Evolutionary conservation across 2,329 filamentous ascomycete genomes (phyloP).

Genomic region (Pseudonectria buxi): DNA sequence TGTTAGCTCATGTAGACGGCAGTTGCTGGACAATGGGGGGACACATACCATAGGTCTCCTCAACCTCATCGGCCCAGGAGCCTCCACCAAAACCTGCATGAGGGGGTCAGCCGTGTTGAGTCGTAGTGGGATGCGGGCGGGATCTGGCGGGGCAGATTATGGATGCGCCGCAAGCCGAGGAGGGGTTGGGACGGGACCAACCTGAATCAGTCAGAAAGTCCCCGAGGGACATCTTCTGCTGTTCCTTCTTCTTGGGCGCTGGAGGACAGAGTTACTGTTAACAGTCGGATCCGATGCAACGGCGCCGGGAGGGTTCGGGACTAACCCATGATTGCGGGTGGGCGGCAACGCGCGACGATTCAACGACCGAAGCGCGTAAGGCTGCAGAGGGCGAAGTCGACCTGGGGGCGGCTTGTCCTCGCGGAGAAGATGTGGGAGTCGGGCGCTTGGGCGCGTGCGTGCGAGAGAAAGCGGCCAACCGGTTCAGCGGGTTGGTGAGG

Average conservation of each 20-base stretch:
- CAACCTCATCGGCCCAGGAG: slow-evolving; percentile 99
- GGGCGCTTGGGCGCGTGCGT: slow-evolving; percentile 3
- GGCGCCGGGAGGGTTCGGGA: slow-evolving; percentile 9
- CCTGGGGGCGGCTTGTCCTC: slow-evolving; percentile 23
- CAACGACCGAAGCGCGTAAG: slow-evolving; percentile 33
- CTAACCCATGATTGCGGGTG: slow-evolving; percentile 58
- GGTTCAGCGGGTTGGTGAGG: slow-evolving; percentile 1
- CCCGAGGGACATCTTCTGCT: slow-evolving; percentile 95
- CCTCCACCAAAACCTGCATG: slow-evolving; percentile 49
- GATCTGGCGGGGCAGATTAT: slow-evolving; percentile 18
- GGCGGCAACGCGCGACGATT: slow-evolving; percentile 41
- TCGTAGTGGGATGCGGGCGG: slow-evolving; percentile 14
- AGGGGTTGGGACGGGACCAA: slow-evolving; percentile 44
- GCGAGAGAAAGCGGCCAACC: slow-evolving; percentile 7
- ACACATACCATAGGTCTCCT: slow-evolving; percentile 72
- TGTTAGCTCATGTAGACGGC: too few species aligned
- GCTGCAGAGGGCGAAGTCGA: slow-evolving; percentile 23
- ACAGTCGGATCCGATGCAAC: slow-evolving; percentile 1
- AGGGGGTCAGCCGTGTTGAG: slow-evolving; percentile 18
- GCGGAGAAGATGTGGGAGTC: slow-evolving; percentile 5
- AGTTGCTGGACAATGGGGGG: slow-evolving; percentile 5
- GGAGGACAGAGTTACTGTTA: slow-evolving; percentile 17
- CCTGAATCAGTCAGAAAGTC: slow-evolving; percentile 90
- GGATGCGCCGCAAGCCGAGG: slow-evolving; percentile 15
- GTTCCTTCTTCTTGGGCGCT: slow-evolving; percentile 91